Percentiles rank a stretch among this genome's conserved stretches.
These are phyloP conservation scores for Exophiala lecanii-corni DNA, from an alignment of 2,329 filamentous ascomycete genomes.

Conservation along the genomic window DNA sequence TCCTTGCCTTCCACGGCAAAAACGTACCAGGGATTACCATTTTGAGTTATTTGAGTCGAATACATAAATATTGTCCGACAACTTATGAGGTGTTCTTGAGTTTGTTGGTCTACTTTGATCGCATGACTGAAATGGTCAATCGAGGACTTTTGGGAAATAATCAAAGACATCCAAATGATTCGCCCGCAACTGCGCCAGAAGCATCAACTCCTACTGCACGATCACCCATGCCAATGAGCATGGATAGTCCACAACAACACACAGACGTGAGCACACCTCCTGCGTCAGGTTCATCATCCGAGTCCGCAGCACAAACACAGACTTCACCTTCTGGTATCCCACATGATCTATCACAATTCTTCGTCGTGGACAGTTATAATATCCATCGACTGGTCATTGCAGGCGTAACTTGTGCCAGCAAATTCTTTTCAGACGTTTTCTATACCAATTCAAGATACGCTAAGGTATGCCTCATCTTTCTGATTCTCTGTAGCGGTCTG, in stretches of 20 bases:
- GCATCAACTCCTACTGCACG: conserved; percentile 17
- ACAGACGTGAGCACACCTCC: conserved; percentile 14
- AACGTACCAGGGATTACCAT: conserved; percentile 98
- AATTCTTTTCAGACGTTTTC: conserved; percentile 98
- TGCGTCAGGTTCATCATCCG: conserved; percentile 1
- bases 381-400: conserved; percentile 96
- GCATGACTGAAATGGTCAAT: conserved; percentile 96
- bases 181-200: conserved; percentile 21
- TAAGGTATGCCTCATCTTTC: conserved; percentile 61
- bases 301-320: background rate
- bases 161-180: conserved; percentile 24
- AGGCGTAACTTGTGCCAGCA: conserved; percentile 95
- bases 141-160: conserved; percentile 66
- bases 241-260: conserved; percentile 22
- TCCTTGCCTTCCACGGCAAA: conserved; percentile 95
- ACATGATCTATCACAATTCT: conserved; percentile 56
- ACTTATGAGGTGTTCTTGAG: conserved; percentile 98
- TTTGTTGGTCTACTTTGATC: conserved; percentile 93
- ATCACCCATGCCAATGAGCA: conserved; percentile 18
- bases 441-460: conserved; percentile 99
- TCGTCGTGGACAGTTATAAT: conserved; percentile 98
- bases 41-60: conserved; percentile 87
- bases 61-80: conserved; percentile 98
- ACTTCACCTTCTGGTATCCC: conserved; percentile 5
- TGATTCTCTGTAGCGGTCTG: background rate